These are phyloP conservation scores for Flaveria robusta DNA, from an alignment of 129 eudicot genomes.

Conservation along the genomic window DNA sequence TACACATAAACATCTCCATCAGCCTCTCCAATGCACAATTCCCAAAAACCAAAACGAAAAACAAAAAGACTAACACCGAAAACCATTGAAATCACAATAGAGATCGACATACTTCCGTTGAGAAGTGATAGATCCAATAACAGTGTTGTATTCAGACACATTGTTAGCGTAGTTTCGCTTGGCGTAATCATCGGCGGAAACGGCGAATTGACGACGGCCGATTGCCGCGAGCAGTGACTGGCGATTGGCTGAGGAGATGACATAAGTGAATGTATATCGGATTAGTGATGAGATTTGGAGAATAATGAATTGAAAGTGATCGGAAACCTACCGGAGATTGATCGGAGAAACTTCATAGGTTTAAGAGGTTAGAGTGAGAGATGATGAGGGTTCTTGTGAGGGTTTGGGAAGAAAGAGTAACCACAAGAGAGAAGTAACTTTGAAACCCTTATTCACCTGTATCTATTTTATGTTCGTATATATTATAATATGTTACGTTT, in stretches of 20 bases:
- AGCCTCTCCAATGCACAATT: background rate
- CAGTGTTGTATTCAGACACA: conserved; percentile 81
- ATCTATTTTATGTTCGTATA: too few species aligned
- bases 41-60: background rate
- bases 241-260: conserved; percentile 43
- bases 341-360: conserved; percentile 64
- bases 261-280: background rate
- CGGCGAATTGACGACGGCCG: conserved; percentile 61
- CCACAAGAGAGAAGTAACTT: background rate
- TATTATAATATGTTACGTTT: too few species aligned
- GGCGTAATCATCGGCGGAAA: conserved; percentile 52
- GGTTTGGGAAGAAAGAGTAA: background rate
- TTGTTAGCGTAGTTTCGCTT: conserved; percentile 85
- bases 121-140: conserved; percentile 63
- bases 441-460: background rate
- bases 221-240: conserved; percentile 47
- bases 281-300: background rate
- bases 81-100: background rate
- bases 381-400: conserved; percentile 35
- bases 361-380: conserved; percentile 12
- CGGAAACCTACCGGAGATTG: conserved; percentile 49
- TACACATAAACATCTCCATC: conserved; percentile 19
- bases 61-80: background rate
- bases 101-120: conserved; percentile 54
- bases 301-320: background rate